Base-by-base conservation (phyloP, 345 rosid species). In the Rhodamnia argentea region DNA sequence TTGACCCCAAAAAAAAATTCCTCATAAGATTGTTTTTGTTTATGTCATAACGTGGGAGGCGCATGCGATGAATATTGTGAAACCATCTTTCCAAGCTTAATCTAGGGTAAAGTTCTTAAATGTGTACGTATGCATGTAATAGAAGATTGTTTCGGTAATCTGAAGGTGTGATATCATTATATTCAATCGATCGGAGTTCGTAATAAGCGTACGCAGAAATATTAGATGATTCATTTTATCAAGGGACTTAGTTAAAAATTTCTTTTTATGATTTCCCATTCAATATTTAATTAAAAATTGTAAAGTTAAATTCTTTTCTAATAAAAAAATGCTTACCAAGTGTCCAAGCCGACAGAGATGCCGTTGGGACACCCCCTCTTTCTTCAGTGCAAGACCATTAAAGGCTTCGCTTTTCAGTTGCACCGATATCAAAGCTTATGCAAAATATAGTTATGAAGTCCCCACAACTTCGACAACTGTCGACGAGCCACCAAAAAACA, bases 171-270 rank as follows among this genome's bases (percentile, higher is more conserved):
- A 62, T 16, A 22, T 29, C 40, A 29, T 62, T 18, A 14, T 14
- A 27, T 18, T 13, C 40, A 29, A 14, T 2, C 2, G 42, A 15
- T 9, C 20, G 0, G 0, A 62, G 22, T 62, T 0, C 75, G 16
- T 3, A 10, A 29, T 2, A 62, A 62, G 5, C 18, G 22, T 0
- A 27, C 3, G 1, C 3, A 0, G 22, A 0, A 10, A 62, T 0
- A 15, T 6, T 14, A 14, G 22, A 29, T 0, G 20, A 62, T 62
- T 62, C 40, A 14, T 62, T 14, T 29, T 14, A 62, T 32, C 10
- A 26, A 59, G 40, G 40, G 40, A 37, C 40, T 37, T 37, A 37
- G 40, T 37, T 37, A 15, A 0, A 0, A 9, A 59, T 0, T 18
- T 0, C 3, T 37, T 37, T 3, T 37, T 2, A 1, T 62, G 16